Percentiles rank a stretch among this genome's conserved stretches.
Evolutionary conservation across 2,329 filamentous ascomycete species (phyloP).

Genomic region (Fusarium sp.): DNA sequence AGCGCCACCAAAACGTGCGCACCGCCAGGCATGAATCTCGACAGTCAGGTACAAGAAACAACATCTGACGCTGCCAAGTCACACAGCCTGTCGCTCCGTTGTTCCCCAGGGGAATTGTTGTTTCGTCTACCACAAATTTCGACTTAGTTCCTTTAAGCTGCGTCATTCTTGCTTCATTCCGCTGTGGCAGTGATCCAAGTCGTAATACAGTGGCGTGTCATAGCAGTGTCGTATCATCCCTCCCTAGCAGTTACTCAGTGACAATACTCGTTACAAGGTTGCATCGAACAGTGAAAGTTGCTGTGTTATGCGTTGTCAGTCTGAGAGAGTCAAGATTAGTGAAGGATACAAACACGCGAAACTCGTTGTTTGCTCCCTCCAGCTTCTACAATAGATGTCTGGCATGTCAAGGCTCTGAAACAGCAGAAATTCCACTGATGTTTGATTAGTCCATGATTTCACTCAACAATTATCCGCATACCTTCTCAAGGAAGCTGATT

Average conservation of each 20-base stretch:
- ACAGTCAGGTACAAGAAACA: slow-evolving; percentile 5
- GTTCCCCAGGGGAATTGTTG: not conserved
- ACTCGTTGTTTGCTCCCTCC: not conserved
- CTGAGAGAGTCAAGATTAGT: not conserved
- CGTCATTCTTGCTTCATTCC: slow-evolving; percentile 38
- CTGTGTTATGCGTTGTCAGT: slow-evolving; percentile 9
- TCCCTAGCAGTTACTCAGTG: not conserved
- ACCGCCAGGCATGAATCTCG: not conserved
- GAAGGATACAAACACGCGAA: not conserved
- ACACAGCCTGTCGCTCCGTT: not conserved
- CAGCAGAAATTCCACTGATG: not conserved
- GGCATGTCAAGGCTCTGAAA: not conserved
- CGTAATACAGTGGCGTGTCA: slow-evolving; percentile 31
- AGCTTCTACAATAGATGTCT: not conserved
- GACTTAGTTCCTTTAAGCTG: not conserved
- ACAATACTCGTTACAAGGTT: not conserved
- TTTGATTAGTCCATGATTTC: not conserved
- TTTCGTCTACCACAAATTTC: slow-evolving; percentile 6
- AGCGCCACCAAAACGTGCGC: slow-evolving; percentile 3
- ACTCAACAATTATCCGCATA: not conserved
- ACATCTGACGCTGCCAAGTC: not conserved
- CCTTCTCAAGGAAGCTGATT: not conserved
- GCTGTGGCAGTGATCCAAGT: not conserved
- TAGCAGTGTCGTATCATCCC: slow-evolving; percentile 9
- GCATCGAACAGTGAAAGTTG: not conserved